Evolutionary conservation across 805 yeast species (phyloP), one percentile per base, ranked within the genome.

Genomic region (Candida saitoana): DNA sequence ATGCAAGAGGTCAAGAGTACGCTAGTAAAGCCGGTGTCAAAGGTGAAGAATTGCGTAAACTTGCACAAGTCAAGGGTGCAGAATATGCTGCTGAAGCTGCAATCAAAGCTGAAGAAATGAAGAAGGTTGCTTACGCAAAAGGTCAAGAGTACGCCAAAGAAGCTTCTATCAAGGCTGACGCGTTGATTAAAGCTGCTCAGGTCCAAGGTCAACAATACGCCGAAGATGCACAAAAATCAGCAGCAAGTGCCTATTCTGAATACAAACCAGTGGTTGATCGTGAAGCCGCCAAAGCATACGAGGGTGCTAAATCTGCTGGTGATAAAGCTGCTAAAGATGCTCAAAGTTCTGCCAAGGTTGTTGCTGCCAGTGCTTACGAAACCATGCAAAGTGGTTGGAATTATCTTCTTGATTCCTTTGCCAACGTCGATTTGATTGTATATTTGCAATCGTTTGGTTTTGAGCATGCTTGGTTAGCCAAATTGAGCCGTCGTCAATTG

Each of bases 371-470:
- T 18, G n/a, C 36, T 16, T 36, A 42, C 11, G 32, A 29, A 29
- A 29, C 32, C 32, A 14, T 29, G 16, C 32, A 29, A 29, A 14
- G 19, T 18, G 41, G 40, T 27, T 47, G 49, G 43, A 32, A 65
- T 14, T 44, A 46, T 17, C 19, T 55, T 6, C 62, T 73, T 41
- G 57, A 65, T 19, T 52, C 64, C 7, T 74, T 76, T 74, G 60
- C 74, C 2, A 60, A 59, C 14, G 64, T 64, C 18, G 80, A 76
- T 42, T 54, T 76, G 42, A 59, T 48, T 35, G 46, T 61, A 12
- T 75, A 74, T 48, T 51, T 75, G 43, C 54, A 58, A 14, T 59
- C 68, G 3, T 73, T 67, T 52, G 79, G 79, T n/a, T 51, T 62
- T 32, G 56, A 61, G 12, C 42, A 59, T 22, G 46, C 56, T 31